These are phyloP conservation scores for Fusarium nisikadoi DNA, from an alignment of 2,329 filamentous ascomycete species.

Conservation along the genomic window DNA sequence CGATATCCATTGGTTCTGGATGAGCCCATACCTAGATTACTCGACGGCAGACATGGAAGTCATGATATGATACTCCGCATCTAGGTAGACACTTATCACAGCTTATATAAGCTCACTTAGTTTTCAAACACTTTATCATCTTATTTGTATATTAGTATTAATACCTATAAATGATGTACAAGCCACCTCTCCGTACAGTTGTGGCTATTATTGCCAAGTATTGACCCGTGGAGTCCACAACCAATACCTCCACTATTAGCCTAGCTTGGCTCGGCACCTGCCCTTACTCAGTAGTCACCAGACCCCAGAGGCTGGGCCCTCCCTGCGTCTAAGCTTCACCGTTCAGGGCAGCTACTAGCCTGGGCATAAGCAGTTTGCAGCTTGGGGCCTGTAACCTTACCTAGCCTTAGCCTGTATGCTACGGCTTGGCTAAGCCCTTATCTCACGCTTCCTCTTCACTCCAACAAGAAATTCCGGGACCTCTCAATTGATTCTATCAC, in stretches of 20 bases:
- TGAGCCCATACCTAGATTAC: background rate
- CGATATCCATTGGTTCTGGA: slow-evolving; percentile 15
- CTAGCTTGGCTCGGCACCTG: slow-evolving; percentile 34
- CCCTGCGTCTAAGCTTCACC: slow-evolving; percentile 31
- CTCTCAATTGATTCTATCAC: slow-evolving; percentile 38
- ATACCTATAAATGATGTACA: background rate
- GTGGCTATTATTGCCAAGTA: background rate
- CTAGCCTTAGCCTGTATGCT: background rate
- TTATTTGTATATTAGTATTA: background rate
- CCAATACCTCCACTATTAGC: slow-evolving; percentile 33
- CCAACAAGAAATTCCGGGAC: slow-evolving; percentile 19
- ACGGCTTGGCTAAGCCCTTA: slow-evolving; percentile 33
- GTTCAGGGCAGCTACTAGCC: slow-evolving; percentile 22
- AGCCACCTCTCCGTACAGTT: background rate
- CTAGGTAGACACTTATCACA: background rate
- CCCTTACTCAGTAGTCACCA: slow-evolving; percentile 38
- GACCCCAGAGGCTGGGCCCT: slow-evolving; percentile 26
- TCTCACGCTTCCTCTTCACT: slow-evolving; percentile 27
- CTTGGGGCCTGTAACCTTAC: background rate
- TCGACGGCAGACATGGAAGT: background rate
- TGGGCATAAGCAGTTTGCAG: background rate
- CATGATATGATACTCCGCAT: background rate
- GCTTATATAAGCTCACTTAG: background rate
- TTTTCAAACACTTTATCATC: background rate
- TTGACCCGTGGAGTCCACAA: background rate